These are phyloP conservation scores for Bipolaris victoriae DNA, from an alignment of 2,329 filamentous ascomycete genomes.

Conservation along the genomic window DNA sequence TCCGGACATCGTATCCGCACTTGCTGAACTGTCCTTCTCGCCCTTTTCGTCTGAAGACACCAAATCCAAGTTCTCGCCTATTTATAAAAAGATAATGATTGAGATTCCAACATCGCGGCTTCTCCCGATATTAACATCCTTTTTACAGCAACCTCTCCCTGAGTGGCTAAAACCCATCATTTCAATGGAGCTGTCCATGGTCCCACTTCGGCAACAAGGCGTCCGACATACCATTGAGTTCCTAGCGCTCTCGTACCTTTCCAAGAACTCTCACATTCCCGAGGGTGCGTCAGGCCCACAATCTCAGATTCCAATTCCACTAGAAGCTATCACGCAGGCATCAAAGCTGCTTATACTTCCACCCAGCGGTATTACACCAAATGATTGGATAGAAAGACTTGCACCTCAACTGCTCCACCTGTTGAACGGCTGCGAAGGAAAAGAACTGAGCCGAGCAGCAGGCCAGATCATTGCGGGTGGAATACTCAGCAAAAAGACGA, in stretches of 20 bases:
- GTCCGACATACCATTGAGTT: constrained; percentile 74
- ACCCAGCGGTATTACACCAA: constrained; percentile 60
- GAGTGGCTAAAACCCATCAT: constrained; percentile 65
- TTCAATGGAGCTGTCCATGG: constrained; percentile 62
- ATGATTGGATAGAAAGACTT: constrained; percentile 66
- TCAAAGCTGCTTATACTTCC: constrained; percentile 67
- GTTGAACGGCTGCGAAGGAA: constrained; percentile 65
- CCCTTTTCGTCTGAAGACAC: constrained; percentile 23
- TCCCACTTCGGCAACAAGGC: constrained; percentile 68
- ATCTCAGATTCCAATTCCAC: constrained; percentile 64
- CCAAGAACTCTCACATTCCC: constrained; percentile 53
- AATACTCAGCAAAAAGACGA: constrained; percentile 67
- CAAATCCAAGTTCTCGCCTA: constrained; percentile 21
- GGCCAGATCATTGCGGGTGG: constrained; percentile 70
- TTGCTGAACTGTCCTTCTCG: constrained; percentile 45
- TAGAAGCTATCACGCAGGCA: constrained; percentile 70
- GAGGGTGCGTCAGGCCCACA: constrained; percentile 41
- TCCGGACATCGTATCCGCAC: constrained; percentile 44
- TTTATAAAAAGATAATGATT: constrained; percentile 27
- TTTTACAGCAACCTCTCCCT: constrained; percentile 68
- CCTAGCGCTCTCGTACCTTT: constrained; percentile 70
- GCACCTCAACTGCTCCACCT: constrained; percentile 66
- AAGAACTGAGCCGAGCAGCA: constrained; percentile 64
- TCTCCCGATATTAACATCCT: constrained; percentile 65
- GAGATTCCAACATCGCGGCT: constrained; percentile 60